These are phyloP conservation scores for Thalassiosira allenii DNA, from an alignment of 352 stramenopile genomes.

Conservation along the genomic window DNA sequence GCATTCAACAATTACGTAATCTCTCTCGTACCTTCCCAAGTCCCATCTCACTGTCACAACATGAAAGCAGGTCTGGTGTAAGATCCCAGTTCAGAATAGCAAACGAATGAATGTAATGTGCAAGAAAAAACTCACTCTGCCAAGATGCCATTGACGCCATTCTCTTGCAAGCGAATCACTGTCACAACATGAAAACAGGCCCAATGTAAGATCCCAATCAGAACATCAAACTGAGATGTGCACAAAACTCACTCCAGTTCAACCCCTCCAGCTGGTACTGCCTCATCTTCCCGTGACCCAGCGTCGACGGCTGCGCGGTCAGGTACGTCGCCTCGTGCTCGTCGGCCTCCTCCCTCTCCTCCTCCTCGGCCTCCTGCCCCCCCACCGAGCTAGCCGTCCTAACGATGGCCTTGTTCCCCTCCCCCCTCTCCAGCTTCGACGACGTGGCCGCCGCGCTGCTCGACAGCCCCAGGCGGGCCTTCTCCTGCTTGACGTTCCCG, in stretches of 20 bases:
- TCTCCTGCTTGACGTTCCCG: conserved; percentile 86
- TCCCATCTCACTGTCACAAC: conserved; percentile 8
- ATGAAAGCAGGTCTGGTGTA: background rate
- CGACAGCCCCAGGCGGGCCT: conserved; percentile 58
- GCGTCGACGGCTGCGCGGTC: conserved; percentile 91
- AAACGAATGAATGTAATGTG: background rate
- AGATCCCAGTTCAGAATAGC: background rate
- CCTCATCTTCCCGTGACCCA: conserved; percentile 94
- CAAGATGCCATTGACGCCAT: conserved; percentile 97
- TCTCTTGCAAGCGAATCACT: conserved; percentile 98
- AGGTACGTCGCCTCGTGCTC: conserved; percentile 84
- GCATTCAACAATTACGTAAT: background rate
- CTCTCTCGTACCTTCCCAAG: conserved; percentile 12
- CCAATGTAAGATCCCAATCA: too few species aligned
- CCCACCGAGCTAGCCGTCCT: conserved; percentile 2
- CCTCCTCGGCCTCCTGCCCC: conserved; percentile 39
- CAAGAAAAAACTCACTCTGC: conserved; percentile 80
- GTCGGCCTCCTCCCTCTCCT: conserved; percentile 80
- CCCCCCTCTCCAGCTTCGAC: background rate
- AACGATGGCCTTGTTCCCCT: conserved; percentile 2
- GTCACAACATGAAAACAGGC: too few species aligned
- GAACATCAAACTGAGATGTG: too few species aligned
- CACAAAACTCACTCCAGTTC: too few species aligned
- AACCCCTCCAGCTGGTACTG: conserved; percentile 98
- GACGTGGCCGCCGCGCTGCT: conserved; percentile 27